A percentile compares a stretch with the other conserved stretches of the same genome.
Evolutionary conservation across 2,329 filamentous ascomycete species (phyloP).

Genomic region (Macrophomina pseudophaseolina): DNA sequence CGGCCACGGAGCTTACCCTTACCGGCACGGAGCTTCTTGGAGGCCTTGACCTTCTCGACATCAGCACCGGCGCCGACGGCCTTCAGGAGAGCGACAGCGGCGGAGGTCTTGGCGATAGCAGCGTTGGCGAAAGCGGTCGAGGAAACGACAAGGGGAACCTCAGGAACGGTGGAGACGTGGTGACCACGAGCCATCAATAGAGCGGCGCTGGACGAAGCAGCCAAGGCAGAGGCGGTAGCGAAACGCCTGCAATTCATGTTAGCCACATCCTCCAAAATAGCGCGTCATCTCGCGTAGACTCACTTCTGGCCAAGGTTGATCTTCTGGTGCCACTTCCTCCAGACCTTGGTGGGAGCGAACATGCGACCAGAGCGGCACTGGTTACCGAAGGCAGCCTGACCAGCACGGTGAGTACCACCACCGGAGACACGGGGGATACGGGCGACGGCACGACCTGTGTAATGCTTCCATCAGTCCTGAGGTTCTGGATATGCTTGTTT

Average conservation of each 20-base stretch:
- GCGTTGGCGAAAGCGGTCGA: slow-evolving; percentile 83
- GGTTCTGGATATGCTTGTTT: neutral
- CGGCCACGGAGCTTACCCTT: slow-evolving; percentile 99
- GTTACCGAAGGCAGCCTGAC: slow-evolving; percentile 99
- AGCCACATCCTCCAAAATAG: slow-evolving; percentile 28
- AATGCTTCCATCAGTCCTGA: slow-evolving; percentile 27
- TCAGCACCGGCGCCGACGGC: slow-evolving; percentile 89
- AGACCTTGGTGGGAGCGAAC: slow-evolving; percentile 99
- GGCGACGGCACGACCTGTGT: slow-evolving; percentile 91
- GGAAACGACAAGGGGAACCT: slow-evolving; percentile 96
- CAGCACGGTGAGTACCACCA: slow-evolving; percentile 99
- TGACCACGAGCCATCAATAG: slow-evolving; percentile 97
- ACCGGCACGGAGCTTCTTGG: slow-evolving; percentile 95
- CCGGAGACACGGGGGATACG: slow-evolving; percentile 99
- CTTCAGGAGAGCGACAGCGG: slow-evolving; percentile 85
- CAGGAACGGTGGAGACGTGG: slow-evolving; percentile 87
- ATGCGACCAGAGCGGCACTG: slow-evolving; percentile 99
- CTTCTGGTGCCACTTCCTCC: slow-evolving; percentile 99
- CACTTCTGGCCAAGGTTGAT: slow-evolving; percentile 98
- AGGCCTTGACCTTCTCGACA: slow-evolving; percentile 92
- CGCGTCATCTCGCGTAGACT: slow-evolving; percentile 41
- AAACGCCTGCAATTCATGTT: slow-evolving; percentile 71
- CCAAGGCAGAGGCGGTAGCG: slow-evolving; percentile 95
- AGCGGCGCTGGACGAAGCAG: slow-evolving; percentile 92
- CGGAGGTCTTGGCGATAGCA: slow-evolving; percentile 84